A percentile compares a stretch with the other conserved stretches of the same genome.
phyloP scores from a whole-genome alignment of 176 grass and related monocot genomes.

The Otatea glauca region DNA sequence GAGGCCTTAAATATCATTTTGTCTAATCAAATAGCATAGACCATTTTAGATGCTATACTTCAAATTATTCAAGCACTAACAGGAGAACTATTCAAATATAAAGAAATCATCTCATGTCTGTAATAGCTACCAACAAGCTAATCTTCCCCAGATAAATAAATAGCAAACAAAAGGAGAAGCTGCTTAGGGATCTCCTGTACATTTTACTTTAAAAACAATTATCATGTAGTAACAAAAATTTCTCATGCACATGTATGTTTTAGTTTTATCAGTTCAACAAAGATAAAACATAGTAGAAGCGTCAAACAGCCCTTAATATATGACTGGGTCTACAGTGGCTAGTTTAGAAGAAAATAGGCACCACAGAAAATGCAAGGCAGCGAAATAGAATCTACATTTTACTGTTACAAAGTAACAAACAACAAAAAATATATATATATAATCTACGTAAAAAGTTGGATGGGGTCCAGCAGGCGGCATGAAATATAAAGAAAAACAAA shows the following conservation, averaged over 20 bases:
- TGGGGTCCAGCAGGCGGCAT: slow-evolving; percentile 14
- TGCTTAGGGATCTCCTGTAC: background rate
- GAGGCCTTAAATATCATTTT: background rate
- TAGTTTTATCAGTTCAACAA: background rate
- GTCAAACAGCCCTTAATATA: background rate
- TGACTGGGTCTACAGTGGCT: background rate
- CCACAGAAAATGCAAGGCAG: background rate
- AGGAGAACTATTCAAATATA: slow-evolving; percentile 26
- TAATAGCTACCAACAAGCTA: background rate
- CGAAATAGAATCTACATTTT: slow-evolving; percentile 17
- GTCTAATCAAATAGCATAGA: slow-evolving; percentile 7
- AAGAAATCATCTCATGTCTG: background rate
- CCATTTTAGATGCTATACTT: slow-evolving; percentile 17
- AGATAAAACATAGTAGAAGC: slow-evolving; percentile 12
- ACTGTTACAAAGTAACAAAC: slow-evolving; percentile 5
- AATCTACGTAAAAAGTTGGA: background rate
- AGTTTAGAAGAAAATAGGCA: slow-evolving; percentile 1
- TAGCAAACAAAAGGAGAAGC: background rate
- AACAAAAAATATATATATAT: background rate
- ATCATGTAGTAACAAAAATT: background rate
- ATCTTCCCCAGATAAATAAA: slow-evolving; percentile 7
- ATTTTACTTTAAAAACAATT: background rate
- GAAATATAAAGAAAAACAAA: slow-evolving; percentile 20
- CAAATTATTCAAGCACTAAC: background rate
- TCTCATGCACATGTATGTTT: background rate